Conservation (phyloP, 1,139 yeast genomes). For the Eremothecium coryli region DNA sequence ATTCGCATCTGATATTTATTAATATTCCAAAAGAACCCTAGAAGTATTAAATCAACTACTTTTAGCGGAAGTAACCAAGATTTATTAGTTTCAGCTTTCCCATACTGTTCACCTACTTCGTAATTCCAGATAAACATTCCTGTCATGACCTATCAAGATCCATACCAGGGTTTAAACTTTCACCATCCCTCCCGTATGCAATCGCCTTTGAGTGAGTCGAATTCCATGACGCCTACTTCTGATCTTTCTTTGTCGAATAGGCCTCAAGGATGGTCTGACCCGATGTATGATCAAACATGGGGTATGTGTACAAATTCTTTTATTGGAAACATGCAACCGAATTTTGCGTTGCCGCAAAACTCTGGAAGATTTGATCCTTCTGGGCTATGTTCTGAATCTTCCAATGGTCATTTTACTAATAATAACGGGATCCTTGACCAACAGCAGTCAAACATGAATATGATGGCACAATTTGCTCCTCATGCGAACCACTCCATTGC, state of each 20-base stretch:
- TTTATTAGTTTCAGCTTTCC: too few species aligned
- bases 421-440: not conserved
- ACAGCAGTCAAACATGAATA: slow-evolving; percentile 5
- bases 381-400: slow-evolving; percentile 2
- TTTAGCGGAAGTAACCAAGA: too few species aligned
- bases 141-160: slow-evolving; percentile 5
- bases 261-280: slow-evolving; percentile 5
- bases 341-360: not conserved
- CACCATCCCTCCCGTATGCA: slow-evolving; percentile 6
- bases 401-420: not conserved
- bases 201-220: slow-evolving; percentile 4
- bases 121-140: too few species aligned
- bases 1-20: too few species aligned
- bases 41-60: too few species aligned
- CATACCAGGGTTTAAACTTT: slow-evolving; percentile 2
- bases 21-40: too few species aligned
- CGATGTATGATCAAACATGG: slow-evolving; percentile 6
- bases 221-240: slow-evolving; percentile 5
- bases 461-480: slow-evolving; percentile 12
- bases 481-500: slow-evolving; percentile 19
- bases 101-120: too few species aligned
- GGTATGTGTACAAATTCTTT: slow-evolving; percentile 1
- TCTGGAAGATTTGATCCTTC: slow-evolving; percentile 1
- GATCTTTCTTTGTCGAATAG: slow-evolving; percentile 4
- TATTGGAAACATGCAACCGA: not conserved